Base-by-base conservation (phyloP, 2,329 filamentous ascomycete species). In the Aspergillus latus region DNA sequence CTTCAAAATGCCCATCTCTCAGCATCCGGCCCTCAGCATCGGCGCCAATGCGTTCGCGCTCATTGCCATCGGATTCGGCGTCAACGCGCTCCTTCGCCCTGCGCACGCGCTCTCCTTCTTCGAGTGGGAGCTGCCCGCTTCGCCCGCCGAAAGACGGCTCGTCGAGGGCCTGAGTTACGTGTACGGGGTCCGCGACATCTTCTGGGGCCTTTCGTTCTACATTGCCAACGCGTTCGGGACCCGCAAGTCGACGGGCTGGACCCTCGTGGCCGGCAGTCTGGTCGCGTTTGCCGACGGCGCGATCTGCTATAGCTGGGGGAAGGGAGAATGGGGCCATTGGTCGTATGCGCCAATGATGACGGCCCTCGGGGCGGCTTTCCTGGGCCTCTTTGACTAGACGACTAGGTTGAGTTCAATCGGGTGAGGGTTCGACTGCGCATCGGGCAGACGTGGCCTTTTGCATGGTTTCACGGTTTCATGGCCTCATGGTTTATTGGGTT, bases 101-200 rank as follows among this genome's bases (percentile, higher is more conserved):
- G 77, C 78, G 40, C 74, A 84, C 61, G 73, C 74, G 10, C 75
- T 80, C 11, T 69, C 75, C 49, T 77, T 83, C 54, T 83, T 84
- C 64, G 81, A 71, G 48, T 70, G 70, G 46, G 58, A 68, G 0
- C 62, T 65, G 0, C 74, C 77, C 5, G 49, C 64, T 2, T 59
- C 66, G 3, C 46, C 67, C 2, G 36, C 56, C 1, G 74, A 78
- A 15, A 66, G 68, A 47, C 64, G 71, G 7, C 57, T 80, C n/a
- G 69, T 81, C 54, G 68, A 80, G 56, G 72, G 67, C 49, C 59
- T 82, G 7, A 73, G 81, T 68, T 63, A 72, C 3, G 64, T 82
- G 36, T 82, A 80, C 63, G 79, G 79, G 1, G 73, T 70, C 3
- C 72, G 81, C 9, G 78, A 83, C 58, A 65, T 82, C 13, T 82